Evolutionary conservation across 352 stramenopile genomes (phyloP).

Genomic region (Phytophthora pluvialis): DNA sequence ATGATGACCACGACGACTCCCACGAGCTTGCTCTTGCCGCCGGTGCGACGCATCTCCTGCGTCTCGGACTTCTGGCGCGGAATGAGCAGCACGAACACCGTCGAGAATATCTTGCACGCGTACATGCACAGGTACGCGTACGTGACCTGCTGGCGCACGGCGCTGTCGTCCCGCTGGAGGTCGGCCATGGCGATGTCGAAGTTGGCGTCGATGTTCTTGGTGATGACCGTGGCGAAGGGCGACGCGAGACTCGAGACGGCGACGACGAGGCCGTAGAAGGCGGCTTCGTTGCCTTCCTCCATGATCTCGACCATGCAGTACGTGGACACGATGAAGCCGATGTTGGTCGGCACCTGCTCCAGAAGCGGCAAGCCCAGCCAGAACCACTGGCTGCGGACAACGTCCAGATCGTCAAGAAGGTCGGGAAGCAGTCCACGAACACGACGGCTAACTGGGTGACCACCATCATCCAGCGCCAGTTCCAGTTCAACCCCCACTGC

Average conservation of each 20-base stretch:
- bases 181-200: conserved; percentile 50
- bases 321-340: conserved; percentile 58
- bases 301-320: conserved; percentile 64
- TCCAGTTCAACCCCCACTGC: conserved; percentile 54
- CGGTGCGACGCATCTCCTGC: conserved; percentile 49
- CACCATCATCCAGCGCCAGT: conserved; percentile 58
- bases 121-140: conserved; percentile 51
- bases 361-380: conserved; percentile 57
- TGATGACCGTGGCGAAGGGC: conserved; percentile 56
- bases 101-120: conserved; percentile 48
- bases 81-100: conserved; percentile 52
- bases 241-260: conserved; percentile 47
- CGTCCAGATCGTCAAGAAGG: conserved; percentile 59
- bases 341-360: conserved; percentile 47
- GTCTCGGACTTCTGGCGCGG: conserved; percentile 57
- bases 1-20: conserved; percentile 46
- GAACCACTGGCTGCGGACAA: conserved; percentile 65
- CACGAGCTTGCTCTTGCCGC: conserved; percentile 45
- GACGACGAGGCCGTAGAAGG: conserved; percentile 55
- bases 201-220: conserved; percentile 61
- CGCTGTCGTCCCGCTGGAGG: conserved; percentile 44
- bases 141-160: conserved; percentile 43
- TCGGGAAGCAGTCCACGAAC: conserved; percentile 50
- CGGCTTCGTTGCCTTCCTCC: conserved; percentile 52
- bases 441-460: conserved; percentile 44